phyloP scores from a whole-genome alignment of 805 yeast species.

The Candida anglica region DNA sequence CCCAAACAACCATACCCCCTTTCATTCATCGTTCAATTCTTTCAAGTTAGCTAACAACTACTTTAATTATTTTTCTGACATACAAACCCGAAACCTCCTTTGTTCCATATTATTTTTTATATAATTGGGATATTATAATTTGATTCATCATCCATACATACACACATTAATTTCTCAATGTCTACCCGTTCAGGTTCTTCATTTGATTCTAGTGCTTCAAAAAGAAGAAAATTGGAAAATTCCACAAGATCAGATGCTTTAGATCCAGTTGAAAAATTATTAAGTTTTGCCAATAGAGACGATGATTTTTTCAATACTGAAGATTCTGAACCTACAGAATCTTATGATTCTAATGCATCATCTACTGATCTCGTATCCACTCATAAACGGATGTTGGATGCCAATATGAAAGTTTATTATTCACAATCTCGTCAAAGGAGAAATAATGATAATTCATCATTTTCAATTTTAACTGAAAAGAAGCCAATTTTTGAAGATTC shows the following conservation, averaged over 20 bases:
- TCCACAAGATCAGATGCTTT: constrained; percentile 2
- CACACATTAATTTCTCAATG: too few species aligned
- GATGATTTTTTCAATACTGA: constrained; percentile 27
- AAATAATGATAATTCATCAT: constrained; percentile 30
- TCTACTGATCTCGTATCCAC: not conserved
- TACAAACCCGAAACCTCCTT: too few species aligned
- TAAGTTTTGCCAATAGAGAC: constrained; percentile 29
- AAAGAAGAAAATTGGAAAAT: constrained; percentile 3
- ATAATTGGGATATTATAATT: too few species aligned
- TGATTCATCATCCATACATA: too few species aligned
- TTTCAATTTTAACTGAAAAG: constrained; percentile 23
- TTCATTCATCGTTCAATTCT: too few species aligned
- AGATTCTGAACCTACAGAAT: constrained; percentile 9
- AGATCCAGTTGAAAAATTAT: constrained; percentile 41
- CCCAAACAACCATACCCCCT: too few species aligned
- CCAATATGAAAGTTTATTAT: constrained; percentile 32
- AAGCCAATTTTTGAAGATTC: constrained; percentile 2
- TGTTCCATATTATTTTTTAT: too few species aligned
- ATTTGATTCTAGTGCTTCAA: too few species aligned
- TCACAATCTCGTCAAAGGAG: constrained; percentile 13
- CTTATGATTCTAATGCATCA: constrained; percentile 5
- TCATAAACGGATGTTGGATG: constrained; percentile 32
- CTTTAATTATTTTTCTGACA: too few species aligned
- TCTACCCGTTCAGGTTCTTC: too few species aligned
- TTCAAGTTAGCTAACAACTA: too few species aligned